Conservation (phyloP, 2,329 filamentous ascomycete genomes). For the Fusarium virguliforme region DNA sequence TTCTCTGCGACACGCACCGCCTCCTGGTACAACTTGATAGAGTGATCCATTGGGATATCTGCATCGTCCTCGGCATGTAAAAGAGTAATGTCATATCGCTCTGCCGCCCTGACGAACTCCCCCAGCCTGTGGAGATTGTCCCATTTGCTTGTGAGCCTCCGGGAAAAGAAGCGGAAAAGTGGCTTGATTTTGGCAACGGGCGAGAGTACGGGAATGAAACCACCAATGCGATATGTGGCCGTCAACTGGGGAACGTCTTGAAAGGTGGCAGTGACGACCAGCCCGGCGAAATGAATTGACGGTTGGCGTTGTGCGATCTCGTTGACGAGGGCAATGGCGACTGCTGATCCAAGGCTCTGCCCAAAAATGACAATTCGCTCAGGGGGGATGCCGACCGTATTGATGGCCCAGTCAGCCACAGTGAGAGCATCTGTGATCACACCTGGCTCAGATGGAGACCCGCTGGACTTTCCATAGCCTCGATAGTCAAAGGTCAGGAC, state of each 20-base stretch:
- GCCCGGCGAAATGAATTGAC: conserved; percentile 60
- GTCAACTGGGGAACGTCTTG: conserved; percentile 64
- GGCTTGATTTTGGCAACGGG: conserved; percentile 65
- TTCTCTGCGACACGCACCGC: conserved; percentile 62
- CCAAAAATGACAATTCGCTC: conserved; percentile 72
- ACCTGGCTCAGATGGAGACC: conserved; percentile 69
- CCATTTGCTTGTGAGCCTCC: conserved; percentile 63
- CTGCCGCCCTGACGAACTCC: conserved; percentile 52
- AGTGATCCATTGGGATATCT: conserved; percentile 64
- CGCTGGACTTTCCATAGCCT: conserved; percentile 70
- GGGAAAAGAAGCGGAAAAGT: conserved; percentile 59
- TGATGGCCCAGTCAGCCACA: conserved; percentile 68
- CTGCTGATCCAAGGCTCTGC: conserved; percentile 71
- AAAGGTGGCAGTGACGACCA: conserved; percentile 67
- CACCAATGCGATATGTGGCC: conserved; percentile 67
- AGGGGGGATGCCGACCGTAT: conserved; percentile 67
- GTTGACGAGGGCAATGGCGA: conserved; percentile 56
- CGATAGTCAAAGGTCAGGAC: conserved; percentile 74
- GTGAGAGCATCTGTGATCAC: conserved; percentile 69
- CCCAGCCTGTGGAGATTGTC: conserved; percentile 61
- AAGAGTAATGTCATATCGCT: conserved; percentile 58
- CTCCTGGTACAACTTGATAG: conserved; percentile 63
- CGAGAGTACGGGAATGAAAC: conserved; percentile 55
- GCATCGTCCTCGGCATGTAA: conserved; percentile 64
- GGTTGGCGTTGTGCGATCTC: conserved; percentile 31